These are phyloP conservation scores for Diplodia corticola DNA, from an alignment of 2,329 filamentous ascomycete species.

Conservation along the genomic window DNA sequence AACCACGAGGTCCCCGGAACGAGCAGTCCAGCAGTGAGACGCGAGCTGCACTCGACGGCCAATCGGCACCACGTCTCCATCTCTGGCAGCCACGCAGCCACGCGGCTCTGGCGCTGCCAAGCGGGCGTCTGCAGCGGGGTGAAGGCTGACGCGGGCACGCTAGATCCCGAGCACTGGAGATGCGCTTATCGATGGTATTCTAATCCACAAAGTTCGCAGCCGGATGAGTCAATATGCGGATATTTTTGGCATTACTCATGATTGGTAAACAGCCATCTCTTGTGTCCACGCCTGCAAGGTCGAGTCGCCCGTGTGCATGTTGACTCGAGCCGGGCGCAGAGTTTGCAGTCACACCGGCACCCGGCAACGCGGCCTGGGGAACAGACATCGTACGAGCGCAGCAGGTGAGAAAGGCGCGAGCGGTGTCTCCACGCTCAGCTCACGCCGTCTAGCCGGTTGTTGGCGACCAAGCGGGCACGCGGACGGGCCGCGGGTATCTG, in stretches of 20 bases:
- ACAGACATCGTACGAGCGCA: slow-evolving; percentile 9
- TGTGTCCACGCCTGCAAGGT: background rate
- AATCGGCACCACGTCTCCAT: background rate
- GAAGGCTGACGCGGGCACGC: background rate
- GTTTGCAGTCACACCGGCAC: background rate
- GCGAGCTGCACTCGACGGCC: background rate
- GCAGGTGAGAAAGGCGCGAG: background rate
- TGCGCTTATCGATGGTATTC: slow-evolving; percentile 13
- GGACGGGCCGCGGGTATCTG: slow-evolving; percentile 13
- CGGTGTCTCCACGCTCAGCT: slow-evolving; percentile 9
- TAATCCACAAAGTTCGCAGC: background rate
- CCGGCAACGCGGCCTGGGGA: background rate
- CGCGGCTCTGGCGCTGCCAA: background rate
- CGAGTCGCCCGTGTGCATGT: background rate
- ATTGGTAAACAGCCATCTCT: background rate
- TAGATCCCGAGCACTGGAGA: slow-evolving; percentile 1
- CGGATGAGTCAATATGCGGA: background rate
- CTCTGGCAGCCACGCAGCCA: background rate
- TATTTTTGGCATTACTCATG: slow-evolving; percentile 1
- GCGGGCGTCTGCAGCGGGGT: slow-evolving; percentile 6
- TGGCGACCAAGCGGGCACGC: slow-evolving; percentile 6
- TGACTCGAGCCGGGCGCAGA: background rate
- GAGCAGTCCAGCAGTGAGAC: background rate
- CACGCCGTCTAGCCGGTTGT: background rate
- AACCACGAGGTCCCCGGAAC: background rate